Conservation (phyloP, 2,329 filamentous ascomycete genomes). For the Diaporthe velutina region DNA sequence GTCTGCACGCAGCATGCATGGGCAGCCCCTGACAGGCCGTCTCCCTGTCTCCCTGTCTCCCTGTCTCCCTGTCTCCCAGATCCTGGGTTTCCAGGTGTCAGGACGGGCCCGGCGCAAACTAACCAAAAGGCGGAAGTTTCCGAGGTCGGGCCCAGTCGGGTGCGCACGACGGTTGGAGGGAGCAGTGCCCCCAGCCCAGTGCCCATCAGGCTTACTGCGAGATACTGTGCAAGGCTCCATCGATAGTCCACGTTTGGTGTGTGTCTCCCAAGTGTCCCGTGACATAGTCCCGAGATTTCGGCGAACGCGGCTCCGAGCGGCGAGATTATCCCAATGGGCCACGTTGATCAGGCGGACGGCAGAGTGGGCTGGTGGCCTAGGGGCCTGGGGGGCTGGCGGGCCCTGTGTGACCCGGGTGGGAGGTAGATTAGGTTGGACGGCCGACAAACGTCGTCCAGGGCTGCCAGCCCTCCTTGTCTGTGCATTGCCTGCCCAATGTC, state of each 20-base stretch:
- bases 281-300: conserved; percentile 27
- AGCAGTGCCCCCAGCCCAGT: neutral
- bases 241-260: neutral
- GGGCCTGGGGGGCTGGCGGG: neutral
- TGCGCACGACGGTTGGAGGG: neutral
- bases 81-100: conserved; percentile 2
- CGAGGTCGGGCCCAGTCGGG: conserved; percentile 6
- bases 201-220: conserved; percentile 14
- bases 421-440: conserved; percentile 27
- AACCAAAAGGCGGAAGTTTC: conserved; percentile 26
- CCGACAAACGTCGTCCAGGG: conserved; percentile 21
- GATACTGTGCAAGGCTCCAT: conserved; percentile 9
- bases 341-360: conserved; percentile 14
- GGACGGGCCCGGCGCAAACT: conserved; percentile 17
- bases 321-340: conserved; percentile 22
- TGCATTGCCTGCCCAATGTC: conserved; percentile 21
- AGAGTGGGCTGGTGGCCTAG: neutral
- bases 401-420: conserved; percentile 10
- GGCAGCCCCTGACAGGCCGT: conserved; percentile 9
- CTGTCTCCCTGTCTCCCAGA: neutral
- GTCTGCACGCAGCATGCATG: conserved; percentile 10
- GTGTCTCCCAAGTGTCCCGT: neutral
- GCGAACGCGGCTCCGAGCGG: conserved; percentile 25
- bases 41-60: conserved; percentile 10
- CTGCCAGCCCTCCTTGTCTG: conserved; percentile 17